These are phyloP conservation scores for Bipolaris bicolor DNA, from an alignment of 2,329 filamentous ascomycete genomes.

Conservation along the genomic window DNA sequence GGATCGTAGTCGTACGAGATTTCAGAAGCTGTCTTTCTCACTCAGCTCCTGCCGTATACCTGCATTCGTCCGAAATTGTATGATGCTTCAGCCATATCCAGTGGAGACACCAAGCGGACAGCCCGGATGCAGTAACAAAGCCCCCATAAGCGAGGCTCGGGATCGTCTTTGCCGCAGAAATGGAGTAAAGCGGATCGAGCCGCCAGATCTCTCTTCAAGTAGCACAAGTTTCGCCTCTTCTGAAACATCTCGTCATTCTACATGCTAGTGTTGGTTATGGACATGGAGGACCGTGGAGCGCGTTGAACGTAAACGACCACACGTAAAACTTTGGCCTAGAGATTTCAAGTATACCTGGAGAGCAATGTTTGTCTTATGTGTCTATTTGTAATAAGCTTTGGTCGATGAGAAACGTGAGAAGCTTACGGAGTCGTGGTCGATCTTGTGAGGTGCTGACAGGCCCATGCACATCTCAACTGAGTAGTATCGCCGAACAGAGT, in stretches of 20 bases:
- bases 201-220: not conserved
- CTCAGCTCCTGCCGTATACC: not conserved
- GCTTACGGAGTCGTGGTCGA: too few species aligned
- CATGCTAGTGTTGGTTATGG: not conserved
- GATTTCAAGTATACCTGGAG: not conserved
- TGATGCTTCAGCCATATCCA: not conserved
- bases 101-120: too few species aligned
- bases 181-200: not conserved
- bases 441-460: too few species aligned
- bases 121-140: too few species aligned
- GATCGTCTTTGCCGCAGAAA: not conserved
- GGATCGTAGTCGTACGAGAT: not conserved
- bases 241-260: not conserved
- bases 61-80: too few species aligned
- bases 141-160: not conserved
- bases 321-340: not conserved
- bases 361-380: too few species aligned
- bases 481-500: too few species aligned
- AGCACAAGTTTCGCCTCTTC: not conserved
- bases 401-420: too few species aligned
- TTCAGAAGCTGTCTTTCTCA: not conserved
- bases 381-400: too few species aligned
- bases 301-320: not conserved
- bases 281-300: not conserved
- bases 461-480: too few species aligned